These are phyloP conservation scores for Pinus albicaulis DNA, from an alignment of 75 land plant genomes.

Conservation along the genomic window DNA sequence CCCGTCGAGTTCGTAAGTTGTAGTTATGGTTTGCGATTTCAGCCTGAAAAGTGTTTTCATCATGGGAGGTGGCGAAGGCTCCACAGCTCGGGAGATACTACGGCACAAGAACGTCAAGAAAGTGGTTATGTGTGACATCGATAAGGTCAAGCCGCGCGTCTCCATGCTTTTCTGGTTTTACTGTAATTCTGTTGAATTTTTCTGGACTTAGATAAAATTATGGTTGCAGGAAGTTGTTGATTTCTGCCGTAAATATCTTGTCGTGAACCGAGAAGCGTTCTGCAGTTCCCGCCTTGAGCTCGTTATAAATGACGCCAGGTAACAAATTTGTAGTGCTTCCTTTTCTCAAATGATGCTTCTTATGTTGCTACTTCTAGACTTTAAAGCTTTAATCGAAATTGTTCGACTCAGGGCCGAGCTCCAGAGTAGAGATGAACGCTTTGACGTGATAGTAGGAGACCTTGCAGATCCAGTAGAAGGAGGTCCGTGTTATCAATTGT, in stretches of 20 bases:
- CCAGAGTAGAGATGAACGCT: constrained; percentile 59
- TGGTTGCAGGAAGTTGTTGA: constrained; percentile 84
- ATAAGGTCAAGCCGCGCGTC: constrained; percentile 44
- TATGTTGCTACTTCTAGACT: background rate
- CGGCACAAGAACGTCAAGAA: constrained; percentile 72
- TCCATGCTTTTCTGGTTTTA: background rate
- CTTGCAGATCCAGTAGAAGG: constrained; percentile 94
- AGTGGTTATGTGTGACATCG: constrained; percentile 98
- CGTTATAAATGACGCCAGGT: constrained; percentile 95
- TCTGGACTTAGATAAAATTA: background rate
- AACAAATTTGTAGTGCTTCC: background rate
- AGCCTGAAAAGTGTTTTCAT: constrained; percentile 90
- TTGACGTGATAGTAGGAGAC: constrained; percentile 89
- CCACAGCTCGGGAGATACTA: constrained; percentile 86
- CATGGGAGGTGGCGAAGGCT: constrained; percentile 99
- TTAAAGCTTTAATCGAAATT: background rate
- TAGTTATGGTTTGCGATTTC: background rate
- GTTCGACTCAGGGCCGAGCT: constrained; percentile 61
- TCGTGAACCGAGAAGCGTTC: constrained; percentile 72
- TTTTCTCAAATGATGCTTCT: background rate
- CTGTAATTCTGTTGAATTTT: background rate
- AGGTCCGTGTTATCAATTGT: constrained; percentile 94
- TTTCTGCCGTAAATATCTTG: constrained; percentile 67
- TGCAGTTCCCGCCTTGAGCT: constrained; percentile 64
- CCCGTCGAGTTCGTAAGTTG: background rate